Percentiles rank a stretch among this genome's conserved stretches.
Evolutionary conservation across 179 eudicot species (phyloP).

Genomic region (Drosera spatulata): DNA sequence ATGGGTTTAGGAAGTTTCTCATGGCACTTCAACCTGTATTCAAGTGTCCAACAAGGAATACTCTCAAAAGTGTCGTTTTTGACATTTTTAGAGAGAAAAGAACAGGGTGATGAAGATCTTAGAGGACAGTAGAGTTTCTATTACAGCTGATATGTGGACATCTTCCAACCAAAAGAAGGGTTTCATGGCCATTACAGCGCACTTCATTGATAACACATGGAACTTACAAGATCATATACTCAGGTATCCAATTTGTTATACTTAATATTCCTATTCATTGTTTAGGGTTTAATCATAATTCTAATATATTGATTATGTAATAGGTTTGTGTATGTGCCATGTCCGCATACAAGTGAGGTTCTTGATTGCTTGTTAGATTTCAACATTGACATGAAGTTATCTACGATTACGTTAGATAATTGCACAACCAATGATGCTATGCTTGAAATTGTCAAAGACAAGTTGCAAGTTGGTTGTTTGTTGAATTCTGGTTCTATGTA

Average conservation of each 20-base stretch:
- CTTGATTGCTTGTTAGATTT: background rate
- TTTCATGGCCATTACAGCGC: conserved; percentile 8
- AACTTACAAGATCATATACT: conserved; percentile 3
- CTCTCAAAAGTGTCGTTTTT: conserved; percentile 8
- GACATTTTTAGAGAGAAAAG: conserved; percentile 9
- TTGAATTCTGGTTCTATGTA: background rate
- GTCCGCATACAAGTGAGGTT: conserved; percentile 5
- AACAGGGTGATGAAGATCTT: background rate
- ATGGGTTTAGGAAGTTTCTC: conserved; percentile 6
- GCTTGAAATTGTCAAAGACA: background rate
- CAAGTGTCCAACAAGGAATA: conserved; percentile 7
- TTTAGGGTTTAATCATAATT: background rate
- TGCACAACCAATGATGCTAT: conserved; percentile 1
- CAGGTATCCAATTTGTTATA: background rate
- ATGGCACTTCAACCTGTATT: conserved; percentile 7
- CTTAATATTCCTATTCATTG: background rate
- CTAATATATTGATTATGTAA: background rate
- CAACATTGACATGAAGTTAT: background rate
- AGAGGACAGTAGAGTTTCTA: background rate
- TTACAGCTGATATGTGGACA: conserved; percentile 17
- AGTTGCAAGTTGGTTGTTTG: background rate
- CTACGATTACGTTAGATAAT: background rate
- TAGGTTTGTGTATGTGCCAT: conserved; percentile 4
- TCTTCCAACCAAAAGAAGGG: conserved; percentile 6
- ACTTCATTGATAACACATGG: conserved; percentile 11